Evolutionary conservation across 108 stramenopile genomes (phyloP).

Genomic region (Fragilariopsis cylindrus): DNA sequence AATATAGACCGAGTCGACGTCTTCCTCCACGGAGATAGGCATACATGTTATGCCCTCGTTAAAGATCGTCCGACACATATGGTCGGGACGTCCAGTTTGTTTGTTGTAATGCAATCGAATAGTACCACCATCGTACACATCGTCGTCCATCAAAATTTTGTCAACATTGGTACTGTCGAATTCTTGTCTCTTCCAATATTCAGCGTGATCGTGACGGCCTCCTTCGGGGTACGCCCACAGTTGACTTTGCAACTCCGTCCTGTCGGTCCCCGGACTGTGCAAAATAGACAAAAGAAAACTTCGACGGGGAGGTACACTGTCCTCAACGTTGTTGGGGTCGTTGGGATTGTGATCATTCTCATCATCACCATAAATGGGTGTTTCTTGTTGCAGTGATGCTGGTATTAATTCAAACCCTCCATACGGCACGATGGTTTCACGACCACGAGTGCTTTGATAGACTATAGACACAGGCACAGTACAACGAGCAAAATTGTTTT

Average conservation of each 20-base stretch:
- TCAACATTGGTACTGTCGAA: neutral
- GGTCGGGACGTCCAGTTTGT: conserved; percentile 8
- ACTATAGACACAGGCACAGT: conserved; percentile 22
- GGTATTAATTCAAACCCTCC: conserved; percentile 14
- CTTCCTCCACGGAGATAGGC: conserved; percentile 10
- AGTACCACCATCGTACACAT: conserved; percentile 18
- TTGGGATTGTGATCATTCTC: neutral
- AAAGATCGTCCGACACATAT: conserved; percentile 16
- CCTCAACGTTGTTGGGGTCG: no score
- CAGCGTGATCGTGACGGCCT: neutral
- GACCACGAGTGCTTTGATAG: conserved; percentile 6
- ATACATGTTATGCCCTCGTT: conserved; percentile 15
- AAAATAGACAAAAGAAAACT: conserved; percentile 14
- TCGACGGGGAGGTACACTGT: neutral
- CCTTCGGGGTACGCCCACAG: conserved; percentile 22
- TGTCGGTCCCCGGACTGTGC: neutral
- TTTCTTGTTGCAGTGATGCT: neutral
- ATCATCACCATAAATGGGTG: no score
- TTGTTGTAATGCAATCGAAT: conserved; percentile 13
- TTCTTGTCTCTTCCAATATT: neutral
- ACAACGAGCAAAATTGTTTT: conserved; percentile 20
- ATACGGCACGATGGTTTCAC: conserved; percentile 7
- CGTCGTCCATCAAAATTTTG: conserved; percentile 2
- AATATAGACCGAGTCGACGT: neutral
- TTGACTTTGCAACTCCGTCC: conserved; percentile 2